These are phyloP conservation scores for Wickerhamia fluorescens DNA, from an alignment of 805 yeast genomes.

Conservation along the genomic window DNA sequence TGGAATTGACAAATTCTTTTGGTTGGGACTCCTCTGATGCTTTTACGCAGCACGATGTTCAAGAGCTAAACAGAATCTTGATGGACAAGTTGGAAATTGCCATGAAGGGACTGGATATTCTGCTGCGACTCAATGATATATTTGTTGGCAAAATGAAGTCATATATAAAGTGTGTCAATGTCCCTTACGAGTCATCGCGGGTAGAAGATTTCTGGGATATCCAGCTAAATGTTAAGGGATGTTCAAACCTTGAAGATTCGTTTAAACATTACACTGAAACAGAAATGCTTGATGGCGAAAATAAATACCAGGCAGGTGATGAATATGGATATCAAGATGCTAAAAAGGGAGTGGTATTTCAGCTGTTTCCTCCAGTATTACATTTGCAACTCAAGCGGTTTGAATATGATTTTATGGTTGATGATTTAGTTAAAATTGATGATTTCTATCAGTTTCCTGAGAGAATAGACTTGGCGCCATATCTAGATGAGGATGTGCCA, in stretches of 20 bases:
- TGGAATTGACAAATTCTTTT: constrained; percentile 82
- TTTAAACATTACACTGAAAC: constrained; percentile 83
- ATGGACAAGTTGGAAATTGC: constrained; percentile 90
- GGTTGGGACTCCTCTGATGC: constrained; percentile 98
- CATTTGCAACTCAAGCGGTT: constrained; percentile 91
- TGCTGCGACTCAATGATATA: constrained; percentile 52
- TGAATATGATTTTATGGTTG: constrained; percentile 88
- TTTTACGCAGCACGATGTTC: constrained; percentile 96
- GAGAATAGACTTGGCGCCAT: constrained; percentile 72
- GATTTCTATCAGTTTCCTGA: constrained; percentile 89
- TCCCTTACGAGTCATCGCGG: constrained; percentile 86
- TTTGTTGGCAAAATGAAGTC: constrained; percentile 98
- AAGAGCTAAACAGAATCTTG: constrained; percentile 87
- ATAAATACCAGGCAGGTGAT: constrained; percentile 84
- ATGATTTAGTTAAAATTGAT: constrained; percentile 82
- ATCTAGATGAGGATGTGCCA: constrained; percentile 51
- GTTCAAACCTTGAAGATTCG: constrained; percentile 63
- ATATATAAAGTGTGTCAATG: constrained; percentile 85
- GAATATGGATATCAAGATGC: constrained; percentile 92
- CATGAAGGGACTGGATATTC: constrained; percentile 81
- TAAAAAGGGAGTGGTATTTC: constrained; percentile 89
- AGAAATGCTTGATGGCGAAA: constrained; percentile 89
- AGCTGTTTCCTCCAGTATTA: constrained; percentile 83
- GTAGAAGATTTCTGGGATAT: constrained; percentile 98
- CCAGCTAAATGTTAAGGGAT: constrained; percentile 85